Conservation (phyloP, 2,329 filamentous ascomycete genomes). For the Polychaeton citri region DNA sequence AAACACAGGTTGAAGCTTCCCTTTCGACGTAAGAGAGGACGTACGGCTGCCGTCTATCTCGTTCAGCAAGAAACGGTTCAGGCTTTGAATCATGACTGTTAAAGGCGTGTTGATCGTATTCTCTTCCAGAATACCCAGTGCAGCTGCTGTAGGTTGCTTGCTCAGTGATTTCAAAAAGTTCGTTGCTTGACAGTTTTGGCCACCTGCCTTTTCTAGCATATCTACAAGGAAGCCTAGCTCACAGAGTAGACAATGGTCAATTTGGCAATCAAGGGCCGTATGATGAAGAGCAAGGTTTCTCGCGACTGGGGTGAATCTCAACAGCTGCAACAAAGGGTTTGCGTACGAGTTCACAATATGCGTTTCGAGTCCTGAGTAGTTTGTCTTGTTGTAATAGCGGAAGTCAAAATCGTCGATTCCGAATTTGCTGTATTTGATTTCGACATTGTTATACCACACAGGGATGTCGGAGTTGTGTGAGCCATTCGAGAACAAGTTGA, state of each 20-base stretch:
- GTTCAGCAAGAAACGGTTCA: slow-evolving; percentile 75
- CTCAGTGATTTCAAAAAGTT: slow-evolving; percentile 87
- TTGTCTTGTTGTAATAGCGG: slow-evolving; percentile 88
- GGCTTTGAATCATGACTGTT: slow-evolving; percentile 69
- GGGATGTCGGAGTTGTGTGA: slow-evolving; percentile 71
- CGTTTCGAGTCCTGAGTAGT: slow-evolving; percentile 82
- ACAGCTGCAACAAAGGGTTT: slow-evolving; percentile 79
- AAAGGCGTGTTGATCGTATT: slow-evolving; percentile 59
- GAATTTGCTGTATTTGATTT: slow-evolving; percentile 98
- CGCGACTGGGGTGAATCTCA: slow-evolving; percentile 78
- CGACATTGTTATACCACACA: slow-evolving; percentile 80
- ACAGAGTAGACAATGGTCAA: slow-evolving; percentile 76
- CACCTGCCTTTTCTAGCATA: slow-evolving; percentile 92
- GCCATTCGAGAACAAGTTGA: slow-evolving; percentile 56
- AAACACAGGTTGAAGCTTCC: slow-evolving; percentile 57
- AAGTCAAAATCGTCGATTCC: slow-evolving; percentile 99
- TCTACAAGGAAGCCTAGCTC: slow-evolving; percentile 93
- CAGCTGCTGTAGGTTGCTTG: slow-evolving; percentile 63
- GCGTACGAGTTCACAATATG: slow-evolving; percentile 96
- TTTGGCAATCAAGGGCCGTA: slow-evolving; percentile 69
- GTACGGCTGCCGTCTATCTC: slow-evolving; percentile 38
- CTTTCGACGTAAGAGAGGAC: neutral
- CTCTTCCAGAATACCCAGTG: slow-evolving; percentile 73
- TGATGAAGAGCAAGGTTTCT: slow-evolving; percentile 83
- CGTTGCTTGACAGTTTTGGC: slow-evolving; percentile 88